phyloP scores from a whole-genome alignment of 768 basidiomycete genomes.

The Suillus cothurnatus region DNA sequence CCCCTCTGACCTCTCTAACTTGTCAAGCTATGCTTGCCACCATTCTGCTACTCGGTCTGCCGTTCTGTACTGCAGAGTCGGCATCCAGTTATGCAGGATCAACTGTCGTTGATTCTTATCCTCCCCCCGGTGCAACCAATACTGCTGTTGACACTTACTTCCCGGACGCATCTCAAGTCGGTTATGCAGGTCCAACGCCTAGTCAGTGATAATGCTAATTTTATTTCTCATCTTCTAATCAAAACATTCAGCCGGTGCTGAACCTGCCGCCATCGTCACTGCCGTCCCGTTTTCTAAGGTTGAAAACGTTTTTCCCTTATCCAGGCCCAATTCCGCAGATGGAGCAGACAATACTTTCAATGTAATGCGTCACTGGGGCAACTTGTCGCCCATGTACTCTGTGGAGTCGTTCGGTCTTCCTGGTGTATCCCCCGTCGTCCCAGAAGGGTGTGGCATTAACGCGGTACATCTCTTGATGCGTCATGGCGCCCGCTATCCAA shows the following conservation, averaged over 20 bases:
- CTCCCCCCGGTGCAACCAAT: conserved; percentile 41
- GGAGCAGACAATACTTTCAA: conserved; percentile 41
- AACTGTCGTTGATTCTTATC: conserved; percentile 43
- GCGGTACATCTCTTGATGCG: conserved; percentile 45
- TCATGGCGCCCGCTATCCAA: conserved; percentile 47
- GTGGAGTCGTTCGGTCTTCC: conserved; percentile 55
- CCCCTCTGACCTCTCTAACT: background rate
- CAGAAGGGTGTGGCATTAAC: conserved; percentile 47
- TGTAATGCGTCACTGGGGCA: conserved; percentile 48
- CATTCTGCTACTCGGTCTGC: conserved; percentile 7
- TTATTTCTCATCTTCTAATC: background rate
- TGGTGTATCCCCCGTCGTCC: conserved; percentile 46
- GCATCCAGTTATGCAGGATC: conserved; percentile 47
- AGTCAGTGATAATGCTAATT: conserved; percentile 34
- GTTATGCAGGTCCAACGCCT: conserved; percentile 49
- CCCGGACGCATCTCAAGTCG: conserved; percentile 43
- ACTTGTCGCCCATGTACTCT: conserved; percentile 53
- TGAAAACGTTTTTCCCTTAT: conserved; percentile 42
- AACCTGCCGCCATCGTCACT: conserved; percentile 43
- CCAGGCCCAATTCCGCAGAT: conserved; percentile 40
- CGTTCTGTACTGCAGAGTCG: conserved; percentile 7
- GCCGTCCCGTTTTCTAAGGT: conserved; percentile 43
- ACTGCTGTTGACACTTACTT: conserved; percentile 40
- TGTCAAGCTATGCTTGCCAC: conserved; percentile 3
- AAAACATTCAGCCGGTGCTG: conserved; percentile 41